Evolutionary conservation across 75 land plant species (phyloP).

Genomic region (Larix kaempferi): DNA sequence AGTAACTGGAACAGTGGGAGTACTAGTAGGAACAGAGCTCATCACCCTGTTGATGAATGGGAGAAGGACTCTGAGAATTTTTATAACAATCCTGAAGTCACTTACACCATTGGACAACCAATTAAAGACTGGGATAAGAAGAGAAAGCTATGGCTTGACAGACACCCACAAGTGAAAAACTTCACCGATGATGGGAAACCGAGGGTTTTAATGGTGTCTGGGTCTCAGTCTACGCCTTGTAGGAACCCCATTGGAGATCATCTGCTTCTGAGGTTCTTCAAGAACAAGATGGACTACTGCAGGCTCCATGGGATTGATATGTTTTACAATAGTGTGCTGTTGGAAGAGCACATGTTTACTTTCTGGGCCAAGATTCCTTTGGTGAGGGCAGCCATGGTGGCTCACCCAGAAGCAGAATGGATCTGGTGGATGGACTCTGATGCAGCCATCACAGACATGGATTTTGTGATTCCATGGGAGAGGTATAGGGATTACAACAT

Average conservation of each 20-base stretch:
- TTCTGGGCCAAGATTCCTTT: constrained; percentile 90
- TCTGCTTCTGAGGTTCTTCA: constrained; percentile 70
- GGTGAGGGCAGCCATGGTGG: constrained; percentile 68
- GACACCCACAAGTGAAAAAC: constrained; percentile 33
- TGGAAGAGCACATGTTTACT: constrained; percentile 54
- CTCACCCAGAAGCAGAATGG: constrained; percentile 97
- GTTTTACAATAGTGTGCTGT: constrained; percentile 76
- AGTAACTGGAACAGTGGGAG: background rate
- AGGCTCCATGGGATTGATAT: constrained; percentile 70
- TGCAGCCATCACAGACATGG: constrained; percentile 93
- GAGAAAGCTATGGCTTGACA: constrained; percentile 53
- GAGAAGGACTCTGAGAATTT: background rate
- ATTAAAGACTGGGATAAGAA: constrained; percentile 70
- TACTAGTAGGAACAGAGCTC: background rate
- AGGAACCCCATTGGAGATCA: constrained; percentile 78
- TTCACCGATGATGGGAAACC: constrained; percentile 26
- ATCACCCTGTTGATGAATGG: background rate
- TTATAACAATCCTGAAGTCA: background rate
- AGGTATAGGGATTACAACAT: constrained; percentile 62
- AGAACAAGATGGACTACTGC: constrained; percentile 94
- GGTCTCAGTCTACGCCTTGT: constrained; percentile 78
- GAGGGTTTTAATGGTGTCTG: constrained; percentile 61
- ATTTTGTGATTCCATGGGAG: constrained; percentile 61
- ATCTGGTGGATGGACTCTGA: constrained; percentile 97
- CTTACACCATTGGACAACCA: constrained; percentile 29